Conservation (phyloP, 1,284 basidiomycete genomes). For the Tylopilus sp. region DNA sequence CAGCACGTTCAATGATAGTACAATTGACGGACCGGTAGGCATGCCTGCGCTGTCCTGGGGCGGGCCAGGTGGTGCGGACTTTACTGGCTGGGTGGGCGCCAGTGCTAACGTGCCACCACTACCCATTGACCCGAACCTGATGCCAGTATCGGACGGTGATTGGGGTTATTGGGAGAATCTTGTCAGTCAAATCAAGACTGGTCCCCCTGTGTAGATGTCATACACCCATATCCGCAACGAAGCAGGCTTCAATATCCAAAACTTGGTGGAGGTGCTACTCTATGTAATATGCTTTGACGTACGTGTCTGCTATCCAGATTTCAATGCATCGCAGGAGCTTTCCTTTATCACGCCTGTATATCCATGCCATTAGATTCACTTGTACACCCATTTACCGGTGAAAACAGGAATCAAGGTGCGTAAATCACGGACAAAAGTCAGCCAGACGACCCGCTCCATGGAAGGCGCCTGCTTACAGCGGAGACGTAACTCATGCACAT, state of each 20-base stretch:
- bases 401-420: too few relatives aligned
- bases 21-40: conserved; percentile 50
- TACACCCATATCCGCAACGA: conserved; percentile 6
- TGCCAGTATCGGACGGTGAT: conserved; percentile 60
- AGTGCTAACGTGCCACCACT: conserved; percentile 26
- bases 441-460: too few relatives aligned
- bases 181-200: conserved; percentile 69
- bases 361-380: neutral
- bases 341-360: neutral
- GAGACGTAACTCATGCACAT: too few relatives aligned
- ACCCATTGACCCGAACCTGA: conserved; percentile 40
- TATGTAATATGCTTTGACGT: conserved; percentile 9
- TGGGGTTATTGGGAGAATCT: conserved; percentile 80
- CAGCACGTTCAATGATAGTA: conserved; percentile 64
- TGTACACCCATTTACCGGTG: too few relatives aligned
- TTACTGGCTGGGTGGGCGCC: conserved; percentile 56
- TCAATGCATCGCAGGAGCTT: conserved; percentile 2
- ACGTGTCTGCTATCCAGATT: conserved; percentile 6
- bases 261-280: conserved; percentile 9
- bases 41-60: conserved; percentile 58
- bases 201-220: conserved; percentile 27
- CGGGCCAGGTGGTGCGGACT: conserved; percentile 53
- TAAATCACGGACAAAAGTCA: too few relatives aligned
- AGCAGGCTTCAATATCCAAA: conserved; percentile 5
- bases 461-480: too few relatives aligned